Percentiles rank a stretch among this genome's conserved stretches.
These are phyloP conservation scores for Centella asiatica DNA, from an alignment of 129 eudicot genomes.

Conservation along the genomic window DNA sequence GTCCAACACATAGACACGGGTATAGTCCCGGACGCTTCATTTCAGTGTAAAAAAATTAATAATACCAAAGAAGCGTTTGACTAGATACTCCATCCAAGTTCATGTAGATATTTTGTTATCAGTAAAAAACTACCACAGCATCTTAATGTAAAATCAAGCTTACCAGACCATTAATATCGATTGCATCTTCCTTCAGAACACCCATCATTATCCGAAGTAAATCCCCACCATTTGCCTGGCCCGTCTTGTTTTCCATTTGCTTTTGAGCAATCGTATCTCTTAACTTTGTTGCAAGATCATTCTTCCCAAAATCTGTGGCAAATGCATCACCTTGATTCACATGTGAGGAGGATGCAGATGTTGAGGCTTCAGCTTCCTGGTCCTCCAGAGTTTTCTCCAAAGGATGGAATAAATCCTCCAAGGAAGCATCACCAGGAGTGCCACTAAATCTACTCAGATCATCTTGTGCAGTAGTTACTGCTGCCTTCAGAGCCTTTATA, in stretches of 20 bases:
- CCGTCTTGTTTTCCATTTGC: constrained; percentile 72
- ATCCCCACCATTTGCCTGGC: constrained; percentile 67
- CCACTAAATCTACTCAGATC: constrained; percentile 93
- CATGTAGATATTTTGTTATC: too few species aligned
- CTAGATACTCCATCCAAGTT: too few species aligned
- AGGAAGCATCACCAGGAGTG: constrained; percentile 89
- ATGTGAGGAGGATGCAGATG: constrained; percentile 64
- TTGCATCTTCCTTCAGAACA: constrained; percentile 75
- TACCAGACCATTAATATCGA: constrained; percentile 79
- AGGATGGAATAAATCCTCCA: constrained; percentile 87
- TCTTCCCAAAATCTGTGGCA: constrained; percentile 44
- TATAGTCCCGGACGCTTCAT: too few species aligned
- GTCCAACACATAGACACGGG: too few species aligned
- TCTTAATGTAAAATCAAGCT: constrained; percentile 16
- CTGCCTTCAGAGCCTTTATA: constrained; percentile 42
- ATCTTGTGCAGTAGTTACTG: constrained; percentile 33
- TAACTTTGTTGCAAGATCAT: constrained; percentile 69
- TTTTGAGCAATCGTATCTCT: constrained; percentile 90
- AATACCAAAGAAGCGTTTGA: too few species aligned
- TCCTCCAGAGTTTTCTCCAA: constrained; percentile 42
- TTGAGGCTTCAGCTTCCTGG: constrained; percentile 58
- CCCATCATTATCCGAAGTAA: constrained; percentile 82
- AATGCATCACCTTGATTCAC: constrained; percentile 29
- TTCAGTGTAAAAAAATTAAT: too few species aligned
- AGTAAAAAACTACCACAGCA: constrained; percentile 6